Conservation (phyloP, 2,329 filamentous ascomycete species). For the Lachnellula cervina region DNA sequence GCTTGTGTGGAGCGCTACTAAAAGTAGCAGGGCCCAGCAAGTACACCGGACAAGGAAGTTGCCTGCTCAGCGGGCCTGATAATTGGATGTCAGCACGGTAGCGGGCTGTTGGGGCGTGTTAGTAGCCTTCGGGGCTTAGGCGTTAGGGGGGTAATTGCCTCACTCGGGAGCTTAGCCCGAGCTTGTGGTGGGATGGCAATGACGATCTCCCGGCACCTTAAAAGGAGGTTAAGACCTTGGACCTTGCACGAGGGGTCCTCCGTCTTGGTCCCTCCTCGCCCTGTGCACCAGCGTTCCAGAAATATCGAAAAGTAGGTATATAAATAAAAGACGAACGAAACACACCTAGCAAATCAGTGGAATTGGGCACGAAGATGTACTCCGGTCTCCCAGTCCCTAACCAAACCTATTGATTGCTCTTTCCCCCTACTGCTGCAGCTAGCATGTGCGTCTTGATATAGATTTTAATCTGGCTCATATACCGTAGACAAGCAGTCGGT, state of each 20-base stretch:
- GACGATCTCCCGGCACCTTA: conserved; percentile 8
- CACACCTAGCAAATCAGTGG: neutral
- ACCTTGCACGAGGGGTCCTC: neutral
- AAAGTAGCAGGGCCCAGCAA: neutral
- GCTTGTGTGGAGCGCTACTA: neutral
- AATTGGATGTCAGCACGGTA: neutral
- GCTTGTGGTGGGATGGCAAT: neutral
- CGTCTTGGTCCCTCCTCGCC: neutral
- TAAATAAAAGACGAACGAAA: neutral
- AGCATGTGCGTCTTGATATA: neutral
- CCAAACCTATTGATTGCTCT: neutral
- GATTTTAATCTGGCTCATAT: neutral
- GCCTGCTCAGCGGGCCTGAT: neutral
- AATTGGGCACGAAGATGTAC: neutral
- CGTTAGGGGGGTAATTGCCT: neutral
- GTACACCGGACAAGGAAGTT: neutral
- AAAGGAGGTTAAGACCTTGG: neutral
- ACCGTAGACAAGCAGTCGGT: conserved; percentile 5
- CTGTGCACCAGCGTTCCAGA: neutral
- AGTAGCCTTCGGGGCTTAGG: neutral
- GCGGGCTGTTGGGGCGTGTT: neutral
- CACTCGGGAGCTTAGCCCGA: neutral
- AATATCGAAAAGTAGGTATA: neutral
- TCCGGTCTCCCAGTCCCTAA: neutral
- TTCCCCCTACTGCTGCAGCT: neutral